phyloP scores from a whole-genome alignment of 768 basidiomycete genomes.

The Lactifluus pinguis region DNA sequence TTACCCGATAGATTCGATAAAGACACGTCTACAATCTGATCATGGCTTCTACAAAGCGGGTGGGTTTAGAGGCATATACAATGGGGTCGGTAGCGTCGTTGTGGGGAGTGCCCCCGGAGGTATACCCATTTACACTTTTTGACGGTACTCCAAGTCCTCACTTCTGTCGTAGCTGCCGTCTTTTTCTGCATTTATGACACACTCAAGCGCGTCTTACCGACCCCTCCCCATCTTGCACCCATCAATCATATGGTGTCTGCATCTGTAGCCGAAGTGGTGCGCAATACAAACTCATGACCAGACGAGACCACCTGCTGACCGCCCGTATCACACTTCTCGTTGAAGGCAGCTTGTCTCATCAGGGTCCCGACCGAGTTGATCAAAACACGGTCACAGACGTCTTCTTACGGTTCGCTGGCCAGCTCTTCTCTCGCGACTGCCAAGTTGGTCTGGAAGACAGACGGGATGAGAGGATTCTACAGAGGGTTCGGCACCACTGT shows the following conservation, averaged over 20 bases:
- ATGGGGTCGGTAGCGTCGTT: constrained; percentile 87
- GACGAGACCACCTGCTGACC: constrained; percentile 3
- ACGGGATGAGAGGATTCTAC: constrained; percentile 77
- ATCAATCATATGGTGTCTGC: constrained; percentile 51
- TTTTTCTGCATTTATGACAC: constrained; percentile 95
- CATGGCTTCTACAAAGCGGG: constrained; percentile 82
- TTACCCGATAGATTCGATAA: constrained; percentile 95
- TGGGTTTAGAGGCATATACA: constrained; percentile 86
- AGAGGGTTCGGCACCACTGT: constrained; percentile 80
- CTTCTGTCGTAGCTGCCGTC: constrained; percentile 57
- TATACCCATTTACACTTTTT: constrained; percentile 26
- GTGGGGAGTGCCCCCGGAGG: constrained; percentile 96
- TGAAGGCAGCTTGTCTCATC: constrained; percentile 78
- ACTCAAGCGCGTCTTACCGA: constrained; percentile 66
- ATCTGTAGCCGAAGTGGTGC: constrained; percentile 45
- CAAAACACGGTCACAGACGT: constrained; percentile 88
- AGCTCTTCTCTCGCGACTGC: constrained; percentile 55
- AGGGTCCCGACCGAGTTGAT: constrained; percentile 95
- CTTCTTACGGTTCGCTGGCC: constrained; percentile 51
- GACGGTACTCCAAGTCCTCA: background rate
- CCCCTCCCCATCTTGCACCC: constrained; percentile 51
- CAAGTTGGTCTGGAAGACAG: constrained; percentile 42
- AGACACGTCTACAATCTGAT: constrained; percentile 85
- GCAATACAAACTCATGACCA: constrained; percentile 15
- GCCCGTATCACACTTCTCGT: background rate